Evolutionary conservation across 2,329 filamentous ascomycete genomes (phyloP), one percentile per base, ranked within the genome.

Genomic region (Arachnopeziza araneosa): DNA sequence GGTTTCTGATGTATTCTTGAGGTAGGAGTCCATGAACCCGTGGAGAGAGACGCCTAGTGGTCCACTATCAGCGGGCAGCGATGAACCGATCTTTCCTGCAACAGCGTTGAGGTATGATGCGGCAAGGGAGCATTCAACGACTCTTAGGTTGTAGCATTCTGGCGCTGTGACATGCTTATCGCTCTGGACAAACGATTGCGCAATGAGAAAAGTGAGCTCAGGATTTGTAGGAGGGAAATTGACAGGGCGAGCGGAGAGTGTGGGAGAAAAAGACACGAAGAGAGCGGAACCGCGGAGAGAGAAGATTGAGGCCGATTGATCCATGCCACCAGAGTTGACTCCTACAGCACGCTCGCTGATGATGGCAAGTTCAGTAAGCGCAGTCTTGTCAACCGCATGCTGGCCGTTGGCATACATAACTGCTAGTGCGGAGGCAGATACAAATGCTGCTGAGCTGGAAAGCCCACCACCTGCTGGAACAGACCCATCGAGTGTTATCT

Each of bases 311-410:
- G 95, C 95, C 17, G 92, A 88, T 77, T 99, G 95, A 72, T 99
- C 95, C 95, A 99, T 98, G 59, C 93, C 95, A 74, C 95, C 95
- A 5, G 92, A 96, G 77, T 98, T 98, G 68, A 99, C 95, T 56
- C 95, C 95, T 3, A 98, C 95, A 19, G 90, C 88, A 59, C 95
- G 86, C 78, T 99, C 95, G 52, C 92, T 96, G 48, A 97, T 91
- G 67, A 99, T 93, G 23, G 95, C 93, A 56, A 98, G 81, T 76
- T 98, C 93, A 1, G 93, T 90, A 51, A 99, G 78, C 73, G 95
- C 89, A 66, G 89, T 95, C 82, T 98, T 98, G 75, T 96, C 88
- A 24, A 99, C 86, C 21, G 83, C 76, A 24, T 81, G 77, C 72
- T 91, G 85, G 36, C 90, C 89, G 74, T 97, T 96, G 56, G 93